Percentiles rank a stretch among this genome's conserved stretches.
phyloP scores from a whole-genome alignment of 73 alveolate species.

The Uronychia setigera region DNA sequence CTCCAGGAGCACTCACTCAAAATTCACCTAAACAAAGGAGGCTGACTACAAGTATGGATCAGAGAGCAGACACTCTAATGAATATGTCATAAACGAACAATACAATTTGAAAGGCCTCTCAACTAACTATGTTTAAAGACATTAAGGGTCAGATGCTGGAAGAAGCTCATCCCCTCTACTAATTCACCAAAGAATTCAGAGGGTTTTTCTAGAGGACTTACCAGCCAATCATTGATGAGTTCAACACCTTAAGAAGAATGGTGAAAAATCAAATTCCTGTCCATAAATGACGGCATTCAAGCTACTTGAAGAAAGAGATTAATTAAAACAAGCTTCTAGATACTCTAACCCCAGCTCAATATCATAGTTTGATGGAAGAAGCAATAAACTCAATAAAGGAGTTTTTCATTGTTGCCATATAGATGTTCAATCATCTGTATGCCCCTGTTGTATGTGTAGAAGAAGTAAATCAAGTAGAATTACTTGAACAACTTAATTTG shows the following conservation, averaged over 20 bases:
- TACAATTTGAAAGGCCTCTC: too few relatives aligned
- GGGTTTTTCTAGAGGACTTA: not conserved
- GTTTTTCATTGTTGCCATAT: not conserved
- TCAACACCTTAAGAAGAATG: not conserved
- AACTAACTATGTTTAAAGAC: too few relatives aligned
- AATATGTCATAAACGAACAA: too few relatives aligned
- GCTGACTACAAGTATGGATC: too few relatives aligned
- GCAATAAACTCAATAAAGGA: not conserved
- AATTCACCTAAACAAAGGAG: too few relatives aligned
- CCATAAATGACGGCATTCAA: not conserved
- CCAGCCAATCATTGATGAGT: not conserved
- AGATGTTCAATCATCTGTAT: not conserved
- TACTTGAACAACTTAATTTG: not conserved
- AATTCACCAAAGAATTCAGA: not conserved
- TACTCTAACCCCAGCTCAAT: not conserved
- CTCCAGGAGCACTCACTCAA: too few relatives aligned
- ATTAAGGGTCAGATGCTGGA: too few relatives aligned
- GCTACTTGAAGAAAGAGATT: not conserved
- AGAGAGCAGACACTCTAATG: too few relatives aligned
- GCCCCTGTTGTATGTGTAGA: not conserved
- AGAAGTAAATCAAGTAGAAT: not conserved
- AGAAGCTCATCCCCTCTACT: too few relatives aligned
- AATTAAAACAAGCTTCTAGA: not conserved
- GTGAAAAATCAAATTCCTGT: not conserved
- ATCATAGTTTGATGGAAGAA: not conserved